Evolutionary conservation across 1,139 yeast genomes (phyloP), one percentile per base, ranked within the genome.

Genomic region (Torulaspora globosa): DNA sequence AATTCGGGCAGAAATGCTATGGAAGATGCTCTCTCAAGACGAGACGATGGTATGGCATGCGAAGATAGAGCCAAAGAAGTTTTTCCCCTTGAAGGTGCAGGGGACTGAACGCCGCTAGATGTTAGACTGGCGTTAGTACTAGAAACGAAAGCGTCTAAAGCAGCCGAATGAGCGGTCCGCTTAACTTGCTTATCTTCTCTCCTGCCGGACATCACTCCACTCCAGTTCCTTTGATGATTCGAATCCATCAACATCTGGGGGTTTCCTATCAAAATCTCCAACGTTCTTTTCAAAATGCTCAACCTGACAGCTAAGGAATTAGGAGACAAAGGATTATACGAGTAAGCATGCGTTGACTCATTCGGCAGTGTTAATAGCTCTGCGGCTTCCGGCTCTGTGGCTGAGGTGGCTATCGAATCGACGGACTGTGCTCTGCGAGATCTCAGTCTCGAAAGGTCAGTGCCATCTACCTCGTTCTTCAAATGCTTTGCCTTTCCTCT

Each of bases 261-360:
- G 43, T 62, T 62, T 21, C 58, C 54, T 30, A 62, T 57, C 46
- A 63, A 54, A 29, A 86, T 84, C 61, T 86, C 88, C 42, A 87
- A 67, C 6, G 94, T 83, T 52, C 95, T 70, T 58, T 82, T 84
- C 57, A 87, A 70, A 15, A 86, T 89, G 49, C 82, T 82, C 50
- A 87, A 69, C 46, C 96, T 70, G 44, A 86, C 77, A 0, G 94
- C 87, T 48, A 87, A 67, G 1, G 95, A 83, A 58, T 84, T 84
- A 16, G 89, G 92, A 3, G 94, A 82, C 47, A 85, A 70, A 50
- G 84, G 87, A 5, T 94, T 89, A 63, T 86, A 87, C 0, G 95
- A 85, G 60, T 84, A 87, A 2, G 95, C 84, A 61, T 85, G 92
- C 2, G 94, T 78, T 9, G 94, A 84, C 60, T 84, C 92, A 16